Evolutionary conservation across 2,329 filamentous ascomycete genomes (phyloP).

Genomic region (Colletotrichum scovillei): DNA sequence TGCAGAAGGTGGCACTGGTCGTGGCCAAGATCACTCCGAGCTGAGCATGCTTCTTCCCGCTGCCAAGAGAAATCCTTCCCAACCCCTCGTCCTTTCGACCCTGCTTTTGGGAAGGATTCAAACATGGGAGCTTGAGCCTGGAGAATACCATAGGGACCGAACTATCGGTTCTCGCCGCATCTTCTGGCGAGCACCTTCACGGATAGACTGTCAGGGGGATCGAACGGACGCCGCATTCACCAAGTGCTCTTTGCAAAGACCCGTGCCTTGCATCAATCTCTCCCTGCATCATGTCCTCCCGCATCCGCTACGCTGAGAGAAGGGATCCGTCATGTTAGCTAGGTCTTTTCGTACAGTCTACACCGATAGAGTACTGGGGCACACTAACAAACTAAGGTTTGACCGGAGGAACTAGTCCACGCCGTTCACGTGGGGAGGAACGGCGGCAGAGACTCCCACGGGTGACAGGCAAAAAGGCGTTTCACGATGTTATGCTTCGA

Average conservation of each 20-base stretch:
- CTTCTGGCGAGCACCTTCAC: background rate
- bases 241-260: background rate
- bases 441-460: conserved; percentile 10
- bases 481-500: conserved; percentile 34
- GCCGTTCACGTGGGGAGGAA: conserved; percentile 29
- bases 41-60: background rate
- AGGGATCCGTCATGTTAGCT: background rate
- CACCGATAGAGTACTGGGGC: conserved; percentile 9
- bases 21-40: conserved; percentile 6
- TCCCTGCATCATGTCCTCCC: background rate
- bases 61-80: conserved; percentile 6
- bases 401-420: conserved; percentile 22
- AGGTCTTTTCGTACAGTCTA: background rate
- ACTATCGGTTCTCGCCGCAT: background rate
- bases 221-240: background rate
- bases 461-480: conserved; percentile 27
- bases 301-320: background rate
- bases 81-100: background rate
- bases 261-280: conserved; percentile 2
- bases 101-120: background rate
- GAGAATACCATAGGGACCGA: background rate
- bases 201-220: conserved; percentile 4
- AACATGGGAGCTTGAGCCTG: conserved; percentile 6
- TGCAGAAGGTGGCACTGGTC: conserved; percentile 9
- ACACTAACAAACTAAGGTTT: conserved; percentile 24